phyloP scores from a whole-genome alignment of 768 basidiomycete species.

The Chalciporus pseudorubinellus region DNA sequence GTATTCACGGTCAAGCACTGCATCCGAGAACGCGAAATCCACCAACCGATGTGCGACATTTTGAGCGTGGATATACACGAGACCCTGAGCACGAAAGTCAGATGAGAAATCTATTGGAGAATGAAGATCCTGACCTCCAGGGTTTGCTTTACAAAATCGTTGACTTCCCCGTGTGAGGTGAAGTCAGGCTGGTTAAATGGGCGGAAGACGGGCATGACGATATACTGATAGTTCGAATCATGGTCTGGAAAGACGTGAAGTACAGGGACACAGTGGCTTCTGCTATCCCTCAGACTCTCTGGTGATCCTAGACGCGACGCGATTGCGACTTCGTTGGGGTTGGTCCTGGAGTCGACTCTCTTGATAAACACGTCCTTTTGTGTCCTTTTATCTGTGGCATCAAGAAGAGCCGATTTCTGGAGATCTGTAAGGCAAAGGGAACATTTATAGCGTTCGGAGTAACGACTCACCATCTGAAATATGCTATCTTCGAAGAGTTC shows the following conservation, averaged over 20 bases:
- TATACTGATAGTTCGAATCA: slow-evolving; percentile 10
- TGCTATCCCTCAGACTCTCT: neutral
- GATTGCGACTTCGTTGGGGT: neutral
- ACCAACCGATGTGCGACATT: slow-evolving; percentile 33
- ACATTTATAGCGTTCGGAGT: too few relatives aligned
- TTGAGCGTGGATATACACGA: slow-evolving; percentile 34
- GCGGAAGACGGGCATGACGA: slow-evolving; percentile 25
- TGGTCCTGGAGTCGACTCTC: neutral
- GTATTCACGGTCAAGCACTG: neutral
- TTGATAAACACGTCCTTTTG: slow-evolving; percentile 4
- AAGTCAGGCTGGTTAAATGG: slow-evolving; percentile 19
- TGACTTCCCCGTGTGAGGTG: slow-evolving; percentile 20
- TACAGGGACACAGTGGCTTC: slow-evolving; percentile 23
- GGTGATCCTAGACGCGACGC: neutral
- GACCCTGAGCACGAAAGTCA: slow-evolving; percentile 20
- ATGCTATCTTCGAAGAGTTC: neutral
- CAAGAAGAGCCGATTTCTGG: neutral
- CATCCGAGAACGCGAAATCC: neutral
- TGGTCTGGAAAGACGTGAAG: slow-evolving; percentile 14
- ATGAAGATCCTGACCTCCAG: slow-evolving; percentile 15
- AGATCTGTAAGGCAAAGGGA: neutral
- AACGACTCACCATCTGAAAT: neutral
- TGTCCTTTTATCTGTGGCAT: neutral
- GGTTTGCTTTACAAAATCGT: slow-evolving; percentile 24
- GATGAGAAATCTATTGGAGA: neutral